Evolutionary conservation across 2,329 filamentous ascomycete species (phyloP).

Genomic region (Diaporthe aspalathi): DNA sequence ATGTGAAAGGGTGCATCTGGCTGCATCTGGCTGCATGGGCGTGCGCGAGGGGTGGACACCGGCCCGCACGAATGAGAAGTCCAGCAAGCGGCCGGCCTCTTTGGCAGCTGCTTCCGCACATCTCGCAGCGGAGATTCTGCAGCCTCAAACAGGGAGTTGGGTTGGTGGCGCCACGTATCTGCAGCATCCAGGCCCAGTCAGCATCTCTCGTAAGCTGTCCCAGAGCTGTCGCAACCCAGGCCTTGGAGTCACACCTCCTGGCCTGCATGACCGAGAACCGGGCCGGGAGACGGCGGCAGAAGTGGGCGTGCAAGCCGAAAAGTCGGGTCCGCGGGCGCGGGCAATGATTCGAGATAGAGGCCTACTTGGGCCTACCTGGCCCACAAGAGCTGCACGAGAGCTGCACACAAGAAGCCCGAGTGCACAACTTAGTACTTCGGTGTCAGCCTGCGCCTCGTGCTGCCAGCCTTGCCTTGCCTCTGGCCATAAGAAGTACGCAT

Average conservation of each 20-base stretch:
- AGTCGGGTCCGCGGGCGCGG: no score
- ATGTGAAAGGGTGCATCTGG: neutral
- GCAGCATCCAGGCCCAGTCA: neutral
- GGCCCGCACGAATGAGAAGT: constrained; percentile 8
- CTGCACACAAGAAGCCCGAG: neutral
- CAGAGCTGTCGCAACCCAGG: constrained; percentile 3
- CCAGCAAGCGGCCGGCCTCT: no score
- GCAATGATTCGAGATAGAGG: no score
- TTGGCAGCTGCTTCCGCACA: neutral
- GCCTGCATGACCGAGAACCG: constrained; percentile 25
- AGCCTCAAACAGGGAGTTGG: neutral
- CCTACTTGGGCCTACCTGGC: no score
- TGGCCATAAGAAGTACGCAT: neutral
- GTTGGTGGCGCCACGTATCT: constrained; percentile 17
- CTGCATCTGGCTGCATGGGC: neutral
- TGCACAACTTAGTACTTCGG: neutral
- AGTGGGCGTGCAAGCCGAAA: constrained; percentile 26
- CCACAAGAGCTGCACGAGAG: neutral
- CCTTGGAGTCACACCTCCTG: neutral
- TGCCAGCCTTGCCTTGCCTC: neutral
- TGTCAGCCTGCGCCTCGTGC: neutral
- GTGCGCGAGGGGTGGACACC: neutral
- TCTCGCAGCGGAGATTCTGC: constrained; percentile 23
- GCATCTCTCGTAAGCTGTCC: neutral
- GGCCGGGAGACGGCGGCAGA: constrained; percentile 25